Evolutionary conservation across 768 basidiomycete genomes (phyloP).

Genomic region (Lactarius indigo): DNA sequence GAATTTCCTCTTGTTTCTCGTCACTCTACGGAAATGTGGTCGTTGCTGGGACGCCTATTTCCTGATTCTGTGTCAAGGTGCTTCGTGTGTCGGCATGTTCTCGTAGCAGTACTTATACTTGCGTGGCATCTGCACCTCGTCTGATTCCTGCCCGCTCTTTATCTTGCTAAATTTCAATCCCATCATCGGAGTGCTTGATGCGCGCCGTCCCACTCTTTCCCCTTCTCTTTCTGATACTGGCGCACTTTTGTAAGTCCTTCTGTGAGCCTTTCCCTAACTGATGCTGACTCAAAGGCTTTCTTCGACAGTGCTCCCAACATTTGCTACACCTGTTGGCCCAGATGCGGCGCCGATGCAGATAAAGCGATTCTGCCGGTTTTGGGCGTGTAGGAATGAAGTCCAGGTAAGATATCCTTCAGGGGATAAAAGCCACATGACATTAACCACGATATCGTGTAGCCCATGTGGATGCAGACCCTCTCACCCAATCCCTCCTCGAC

Average conservation of each 20-base stretch:
- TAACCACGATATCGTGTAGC: neutral
- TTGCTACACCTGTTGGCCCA: neutral
- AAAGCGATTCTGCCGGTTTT: neutral
- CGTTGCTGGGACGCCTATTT: neutral
- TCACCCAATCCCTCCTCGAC: neutral
- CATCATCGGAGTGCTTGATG: neutral
- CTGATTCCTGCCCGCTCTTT: neutral
- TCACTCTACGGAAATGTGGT: neutral
- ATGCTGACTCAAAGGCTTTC: neutral
- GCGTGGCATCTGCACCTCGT: too few relatives aligned
- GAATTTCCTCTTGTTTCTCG: neutral
- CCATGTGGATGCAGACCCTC: neutral
- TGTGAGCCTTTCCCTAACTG: neutral
- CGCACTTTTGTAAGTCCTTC: slow-evolving; percentile 6
- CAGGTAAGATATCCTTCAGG: slow-evolving; percentile 1
- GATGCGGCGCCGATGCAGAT: neutral
- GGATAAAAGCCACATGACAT: neutral
- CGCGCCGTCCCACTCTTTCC: neutral
- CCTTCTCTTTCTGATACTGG: neutral
- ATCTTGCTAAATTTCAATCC: neutral
- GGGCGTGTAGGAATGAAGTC: neutral
- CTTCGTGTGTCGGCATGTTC: neutral
- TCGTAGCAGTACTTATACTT: slow-evolving; percentile 11
- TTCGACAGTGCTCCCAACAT: neutral
- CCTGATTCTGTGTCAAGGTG: neutral